Percentiles rank a stretch among this genome's conserved stretches.
Evolutionary conservation across 2,329 filamentous ascomycete genomes (phyloP).

Genomic region (Amylocarpus encephaloides): DNA sequence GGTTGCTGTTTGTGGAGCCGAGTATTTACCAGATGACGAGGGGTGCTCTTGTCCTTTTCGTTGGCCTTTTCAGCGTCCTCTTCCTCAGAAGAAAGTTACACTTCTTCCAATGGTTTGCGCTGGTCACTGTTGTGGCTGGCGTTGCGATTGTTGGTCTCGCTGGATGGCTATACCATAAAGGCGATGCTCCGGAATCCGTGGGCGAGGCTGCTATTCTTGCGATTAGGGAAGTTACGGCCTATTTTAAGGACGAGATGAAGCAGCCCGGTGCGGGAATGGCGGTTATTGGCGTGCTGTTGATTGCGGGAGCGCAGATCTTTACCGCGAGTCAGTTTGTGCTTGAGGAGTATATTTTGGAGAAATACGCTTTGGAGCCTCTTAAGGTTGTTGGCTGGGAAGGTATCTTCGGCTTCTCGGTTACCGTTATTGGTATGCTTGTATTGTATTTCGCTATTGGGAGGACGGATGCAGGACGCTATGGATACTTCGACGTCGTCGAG

Average conservation of each 20-base stretch:
- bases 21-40: slow-evolving; percentile 99
- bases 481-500: slow-evolving; percentile 86
- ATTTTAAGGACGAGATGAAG: slow-evolving; percentile 35
- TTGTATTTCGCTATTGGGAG: slow-evolving; percentile 72
- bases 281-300: slow-evolving; percentile 78
- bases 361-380: slow-evolving; percentile 67
- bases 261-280: slow-evolving; percentile 58
- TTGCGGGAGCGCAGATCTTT: slow-evolving; percentile 92
- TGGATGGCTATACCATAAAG: slow-evolving; percentile 71
- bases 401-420: slow-evolving; percentile 79
- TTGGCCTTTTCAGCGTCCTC: slow-evolving; percentile 88
- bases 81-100: slow-evolving; percentile 76
- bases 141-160: slow-evolving; percentile 87
- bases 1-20: slow-evolving; percentile 85
- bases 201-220: slow-evolving; percentile 33
- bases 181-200: slow-evolving; percentile 22
- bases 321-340: slow-evolving; percentile 94
- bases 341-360: slow-evolving; percentile 86
- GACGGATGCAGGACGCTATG: slow-evolving; percentile 65
- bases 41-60: slow-evolving; percentile 89
- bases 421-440: slow-evolving; percentile 70
- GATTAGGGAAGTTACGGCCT: slow-evolving; percentile 37
- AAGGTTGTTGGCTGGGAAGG: slow-evolving; percentile 96
- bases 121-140: slow-evolving; percentile 79
- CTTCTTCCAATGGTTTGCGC: slow-evolving; percentile 86